phyloP scores from a whole-genome alignment of 352 stramenopile species.

The Phytophthora citrophthora region DNA sequence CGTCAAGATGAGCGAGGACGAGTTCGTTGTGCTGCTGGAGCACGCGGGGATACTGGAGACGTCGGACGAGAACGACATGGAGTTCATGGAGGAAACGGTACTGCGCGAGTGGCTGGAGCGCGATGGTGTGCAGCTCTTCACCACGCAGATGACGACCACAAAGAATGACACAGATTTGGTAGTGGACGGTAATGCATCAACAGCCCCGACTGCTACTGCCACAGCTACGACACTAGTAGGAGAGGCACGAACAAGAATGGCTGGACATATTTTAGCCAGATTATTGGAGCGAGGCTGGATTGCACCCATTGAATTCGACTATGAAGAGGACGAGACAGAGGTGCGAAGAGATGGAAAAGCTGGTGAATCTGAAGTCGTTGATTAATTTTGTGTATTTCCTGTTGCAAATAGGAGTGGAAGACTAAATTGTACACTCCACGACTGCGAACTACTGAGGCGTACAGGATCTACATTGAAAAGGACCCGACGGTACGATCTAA shows the following conservation, averaged over 20 bases:
- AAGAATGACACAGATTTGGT: slow-evolving; percentile 31
- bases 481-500: slow-evolving; percentile 54
- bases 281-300: slow-evolving; percentile 73
- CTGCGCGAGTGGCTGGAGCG: slow-evolving; percentile 76
- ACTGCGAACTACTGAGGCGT: slow-evolving; percentile 73
- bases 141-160: slow-evolving; percentile 32
- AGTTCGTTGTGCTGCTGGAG: slow-evolving; percentile 86
- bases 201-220: slow-evolving; percentile 21
- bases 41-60: slow-evolving; percentile 79
- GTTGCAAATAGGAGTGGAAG: slow-evolving; percentile 44
- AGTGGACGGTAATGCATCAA: slow-evolving; percentile 27
- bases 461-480: slow-evolving; percentile 87
- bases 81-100: slow-evolving; percentile 72
- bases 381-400: background rate
- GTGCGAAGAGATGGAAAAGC: slow-evolving; percentile 12
- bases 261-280: slow-evolving; percentile 52
- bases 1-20: slow-evolving; percentile 75
- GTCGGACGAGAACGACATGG: slow-evolving; percentile 68
- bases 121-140: slow-evolving; percentile 73
- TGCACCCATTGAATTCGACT: slow-evolving; percentile 56
- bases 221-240: slow-evolving; percentile 37
- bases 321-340: slow-evolving; percentile 51
- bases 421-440: slow-evolving; percentile 64
- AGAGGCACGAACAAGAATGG: slow-evolving; percentile 44
- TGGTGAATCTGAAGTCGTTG: background rate